These are phyloP conservation scores for Colletotrichum euphorbiae DNA, from an alignment of 2,329 filamentous ascomycete species.

Conservation along the genomic window DNA sequence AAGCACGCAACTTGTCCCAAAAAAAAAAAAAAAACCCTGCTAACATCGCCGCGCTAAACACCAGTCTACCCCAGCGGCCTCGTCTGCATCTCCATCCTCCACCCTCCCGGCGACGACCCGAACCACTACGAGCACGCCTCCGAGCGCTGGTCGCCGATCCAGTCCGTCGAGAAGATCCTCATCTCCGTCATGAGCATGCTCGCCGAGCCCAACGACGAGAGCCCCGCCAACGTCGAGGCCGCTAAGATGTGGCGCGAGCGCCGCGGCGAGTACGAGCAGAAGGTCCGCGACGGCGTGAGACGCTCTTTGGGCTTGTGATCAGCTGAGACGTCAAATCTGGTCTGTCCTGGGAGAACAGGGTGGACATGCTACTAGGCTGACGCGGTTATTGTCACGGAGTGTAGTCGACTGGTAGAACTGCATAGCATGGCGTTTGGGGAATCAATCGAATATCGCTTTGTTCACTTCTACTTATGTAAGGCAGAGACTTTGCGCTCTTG, in stretches of 20 bases:
- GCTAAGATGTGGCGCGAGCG: conserved; percentile 96
- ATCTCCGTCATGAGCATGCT: conserved; percentile 99
- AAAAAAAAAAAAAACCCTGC: too few relatives aligned
- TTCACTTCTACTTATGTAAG: conserved; percentile 20
- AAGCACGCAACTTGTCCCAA: too few relatives aligned
- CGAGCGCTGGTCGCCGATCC: conserved; percentile 96
- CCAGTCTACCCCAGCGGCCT: conserved; percentile 90
- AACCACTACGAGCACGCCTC: conserved; percentile 98
- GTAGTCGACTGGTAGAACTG: conserved; percentile 5
- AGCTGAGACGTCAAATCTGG: too few relatives aligned
- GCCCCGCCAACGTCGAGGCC: conserved; percentile 94
- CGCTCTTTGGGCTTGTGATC: conserved; percentile 77
- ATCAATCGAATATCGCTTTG: conserved; percentile 27
- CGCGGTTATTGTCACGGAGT: neutral
- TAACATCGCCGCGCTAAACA: too few relatives aligned
- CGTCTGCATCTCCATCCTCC: conserved; percentile 98
- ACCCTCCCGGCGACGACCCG: conserved; percentile 95
- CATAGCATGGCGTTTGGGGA: conserved; percentile 44
- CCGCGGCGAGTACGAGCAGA: conserved; percentile 84
- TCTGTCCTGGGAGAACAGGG: too few relatives aligned
- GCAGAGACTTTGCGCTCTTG: neutral
- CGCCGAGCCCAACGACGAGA: conserved; percentile 96
- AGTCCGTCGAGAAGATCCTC: conserved; percentile 97
- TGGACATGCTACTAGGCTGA: neutral
- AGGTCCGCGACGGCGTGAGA: conserved; percentile 85